Evolutionary conservation across 345 rosid genomes (phyloP).

Genomic region (Geranium brycei): DNA sequence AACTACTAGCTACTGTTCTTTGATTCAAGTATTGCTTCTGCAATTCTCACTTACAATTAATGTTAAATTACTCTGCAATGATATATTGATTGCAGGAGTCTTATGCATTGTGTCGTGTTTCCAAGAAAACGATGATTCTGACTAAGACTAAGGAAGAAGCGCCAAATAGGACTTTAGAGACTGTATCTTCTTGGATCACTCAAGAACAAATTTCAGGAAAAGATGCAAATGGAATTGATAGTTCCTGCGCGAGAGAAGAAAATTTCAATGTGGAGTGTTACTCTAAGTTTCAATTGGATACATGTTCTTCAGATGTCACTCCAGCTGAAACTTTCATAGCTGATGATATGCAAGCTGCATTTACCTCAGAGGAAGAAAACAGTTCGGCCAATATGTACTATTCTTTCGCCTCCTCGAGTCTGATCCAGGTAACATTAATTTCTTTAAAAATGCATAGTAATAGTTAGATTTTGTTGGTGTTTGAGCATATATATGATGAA

Average conservation of each 20-base stretch:
- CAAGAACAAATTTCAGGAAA: constrained; percentile 1
- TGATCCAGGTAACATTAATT: constrained; percentile 25
- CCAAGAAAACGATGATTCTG: background rate
- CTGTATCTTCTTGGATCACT: background rate
- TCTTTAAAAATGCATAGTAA: background rate
- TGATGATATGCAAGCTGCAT: constrained; percentile 13
- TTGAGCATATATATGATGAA: background rate
- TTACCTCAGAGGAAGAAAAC: constrained; percentile 49
- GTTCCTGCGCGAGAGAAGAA: constrained; percentile 17
- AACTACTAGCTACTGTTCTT: constrained; percentile 23
- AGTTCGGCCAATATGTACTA: constrained; percentile 27
- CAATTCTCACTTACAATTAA: background rate
- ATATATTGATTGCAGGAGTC: background rate
- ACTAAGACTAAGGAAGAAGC: constrained; percentile 10
- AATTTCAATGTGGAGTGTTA: constrained; percentile 13
- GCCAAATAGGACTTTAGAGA: background rate
- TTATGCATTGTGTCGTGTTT: background rate
- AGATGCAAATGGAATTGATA: constrained; percentile 10
- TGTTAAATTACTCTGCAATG: background rate
- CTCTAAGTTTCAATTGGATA: constrained; percentile 29
- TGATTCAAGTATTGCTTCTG: constrained; percentile 41
- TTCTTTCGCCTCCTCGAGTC: constrained; percentile 25
- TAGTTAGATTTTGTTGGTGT: too few relatives aligned
- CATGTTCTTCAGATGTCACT: constrained; percentile 47
- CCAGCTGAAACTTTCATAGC: background rate